Evolutionary conservation across 108 stramenopile species (phyloP).

Genomic region (Aurantiochytrium sp.): DNA sequence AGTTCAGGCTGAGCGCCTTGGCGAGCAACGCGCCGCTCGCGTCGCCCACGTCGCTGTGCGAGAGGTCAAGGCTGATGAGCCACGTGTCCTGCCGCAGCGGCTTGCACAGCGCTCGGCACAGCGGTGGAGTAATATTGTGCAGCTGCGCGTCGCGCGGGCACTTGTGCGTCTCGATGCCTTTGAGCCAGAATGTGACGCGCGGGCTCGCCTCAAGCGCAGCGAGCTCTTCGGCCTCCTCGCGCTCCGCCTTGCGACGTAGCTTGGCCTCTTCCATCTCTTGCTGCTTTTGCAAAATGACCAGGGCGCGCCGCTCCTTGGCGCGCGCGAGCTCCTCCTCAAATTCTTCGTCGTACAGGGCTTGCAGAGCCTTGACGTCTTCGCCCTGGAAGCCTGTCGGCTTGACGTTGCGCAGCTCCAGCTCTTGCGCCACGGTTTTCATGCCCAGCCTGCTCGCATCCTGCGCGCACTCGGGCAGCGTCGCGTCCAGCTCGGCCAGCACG

Average conservation of each 20-base stretch:
- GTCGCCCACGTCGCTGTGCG: not conserved
- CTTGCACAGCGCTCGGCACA: not conserved
- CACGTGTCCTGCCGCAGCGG: not conserved
- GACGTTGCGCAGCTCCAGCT: not conserved
- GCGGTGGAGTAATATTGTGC: not conserved
- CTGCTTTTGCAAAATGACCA: not conserved
- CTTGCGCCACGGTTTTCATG: not conserved
- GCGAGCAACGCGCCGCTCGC: not conserved
- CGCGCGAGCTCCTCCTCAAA: not conserved
- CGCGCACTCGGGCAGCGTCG: not conserved
- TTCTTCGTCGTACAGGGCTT: constrained; percentile 7
- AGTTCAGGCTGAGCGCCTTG: not conserved
- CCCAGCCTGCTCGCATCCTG: not conserved
- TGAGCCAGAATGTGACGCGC: not conserved
- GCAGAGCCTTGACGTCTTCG: not conserved
- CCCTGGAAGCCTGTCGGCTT: not conserved
- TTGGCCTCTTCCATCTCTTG: constrained; percentile 1
- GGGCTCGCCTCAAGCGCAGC: not conserved
- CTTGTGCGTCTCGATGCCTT: not conserved
- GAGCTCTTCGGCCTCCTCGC: not conserved
- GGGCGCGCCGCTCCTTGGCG: not conserved
- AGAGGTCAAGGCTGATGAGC: not conserved
- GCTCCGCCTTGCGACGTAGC: not conserved
- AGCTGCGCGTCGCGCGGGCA: not conserved
- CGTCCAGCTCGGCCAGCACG: not conserved